phyloP scores from a whole-genome alignment of 768 basidiomycete species.

The Tylopilus vinaceipallidus region DNA sequence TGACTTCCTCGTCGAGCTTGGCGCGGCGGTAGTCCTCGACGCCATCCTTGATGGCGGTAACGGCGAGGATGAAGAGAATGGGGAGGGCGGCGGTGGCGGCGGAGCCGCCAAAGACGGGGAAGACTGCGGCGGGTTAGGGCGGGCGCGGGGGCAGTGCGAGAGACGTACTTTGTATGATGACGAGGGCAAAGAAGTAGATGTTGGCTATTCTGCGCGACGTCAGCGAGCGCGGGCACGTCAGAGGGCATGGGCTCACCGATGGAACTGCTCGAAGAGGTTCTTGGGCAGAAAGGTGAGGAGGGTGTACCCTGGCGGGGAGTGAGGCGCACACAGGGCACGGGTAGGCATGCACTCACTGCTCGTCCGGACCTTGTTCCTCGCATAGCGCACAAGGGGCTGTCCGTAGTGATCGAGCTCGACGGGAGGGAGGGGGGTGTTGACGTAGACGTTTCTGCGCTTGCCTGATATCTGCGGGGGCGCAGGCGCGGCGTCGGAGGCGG shows the following conservation, averaged over 20 bases:
- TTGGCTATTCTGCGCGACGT: constrained; percentile 68
- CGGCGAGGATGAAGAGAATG: constrained; percentile 78
- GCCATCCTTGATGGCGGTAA: constrained; percentile 95
- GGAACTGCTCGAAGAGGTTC: constrained; percentile 94
- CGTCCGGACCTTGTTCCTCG: constrained; percentile 91
- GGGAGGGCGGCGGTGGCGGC: constrained; percentile 83
- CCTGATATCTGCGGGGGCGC: constrained; percentile 42
- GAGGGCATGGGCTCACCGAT: constrained; percentile 53
- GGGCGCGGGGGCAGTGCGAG: neutral
- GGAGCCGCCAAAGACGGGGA: constrained; percentile 87
- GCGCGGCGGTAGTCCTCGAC: constrained; percentile 95
- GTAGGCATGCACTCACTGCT: constrained; percentile 60
- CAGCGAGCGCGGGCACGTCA: neutral
- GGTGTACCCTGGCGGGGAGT: constrained; percentile 71
- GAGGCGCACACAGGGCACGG: neutral
- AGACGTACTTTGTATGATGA: constrained; percentile 70
- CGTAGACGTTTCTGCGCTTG: constrained; percentile 70
- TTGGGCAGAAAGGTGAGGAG: constrained; percentile 87
- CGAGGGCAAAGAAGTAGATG: constrained; percentile 84
- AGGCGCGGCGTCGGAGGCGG: constrained; percentile 24
- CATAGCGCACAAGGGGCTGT: constrained; percentile 79
- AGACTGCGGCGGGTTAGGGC: constrained; percentile 48
- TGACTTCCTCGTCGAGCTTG: constrained; percentile 86
- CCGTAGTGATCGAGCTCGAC: constrained; percentile 66
- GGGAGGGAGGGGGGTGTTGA: constrained; percentile 68